These are phyloP conservation scores for Lignosus rhinocerotis DNA, from an alignment of 1,284 basidiomycete species.

Conservation along the genomic window DNA sequence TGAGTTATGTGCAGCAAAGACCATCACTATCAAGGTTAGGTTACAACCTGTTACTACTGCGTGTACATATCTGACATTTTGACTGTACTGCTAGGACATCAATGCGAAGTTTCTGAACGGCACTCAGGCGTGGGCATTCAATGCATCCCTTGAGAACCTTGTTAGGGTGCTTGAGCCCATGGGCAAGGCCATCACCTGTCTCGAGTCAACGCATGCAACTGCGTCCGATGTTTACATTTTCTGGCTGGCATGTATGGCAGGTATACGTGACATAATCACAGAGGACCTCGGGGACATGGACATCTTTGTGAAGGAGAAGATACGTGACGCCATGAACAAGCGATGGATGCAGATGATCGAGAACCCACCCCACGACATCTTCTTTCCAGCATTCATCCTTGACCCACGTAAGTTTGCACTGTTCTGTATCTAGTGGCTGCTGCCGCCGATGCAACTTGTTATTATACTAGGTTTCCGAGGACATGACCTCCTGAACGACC, in stretches of 20 bases:
- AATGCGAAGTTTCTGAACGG: neutral
- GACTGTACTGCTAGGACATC: neutral
- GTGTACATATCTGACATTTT: neutral
- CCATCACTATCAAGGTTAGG: neutral
- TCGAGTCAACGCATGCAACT: neutral
- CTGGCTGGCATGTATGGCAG: conserved; percentile 1
- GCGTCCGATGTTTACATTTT: neutral
- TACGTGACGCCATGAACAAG: neutral
- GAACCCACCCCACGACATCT: neutral
- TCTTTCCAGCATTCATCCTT: neutral
- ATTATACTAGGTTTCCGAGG: neutral
- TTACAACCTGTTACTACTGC: neutral
- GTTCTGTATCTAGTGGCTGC: neutral
- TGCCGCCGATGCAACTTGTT: too few relatives aligned
- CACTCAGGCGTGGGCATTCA: neutral
- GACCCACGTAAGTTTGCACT: neutral
- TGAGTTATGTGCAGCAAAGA: neutral
- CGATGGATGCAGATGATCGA: conserved; percentile 2
- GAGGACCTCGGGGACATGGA: neutral
- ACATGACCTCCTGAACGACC: neutral
- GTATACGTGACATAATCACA: neutral
- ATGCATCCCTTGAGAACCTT: neutral
- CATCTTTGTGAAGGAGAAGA: neutral
- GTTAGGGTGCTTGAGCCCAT: neutral
- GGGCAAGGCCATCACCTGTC: neutral